These are phyloP conservation scores for Cladobotryum mycophilum DNA, from an alignment of 2,329 filamentous ascomycete genomes.

Conservation along the genomic window DNA sequence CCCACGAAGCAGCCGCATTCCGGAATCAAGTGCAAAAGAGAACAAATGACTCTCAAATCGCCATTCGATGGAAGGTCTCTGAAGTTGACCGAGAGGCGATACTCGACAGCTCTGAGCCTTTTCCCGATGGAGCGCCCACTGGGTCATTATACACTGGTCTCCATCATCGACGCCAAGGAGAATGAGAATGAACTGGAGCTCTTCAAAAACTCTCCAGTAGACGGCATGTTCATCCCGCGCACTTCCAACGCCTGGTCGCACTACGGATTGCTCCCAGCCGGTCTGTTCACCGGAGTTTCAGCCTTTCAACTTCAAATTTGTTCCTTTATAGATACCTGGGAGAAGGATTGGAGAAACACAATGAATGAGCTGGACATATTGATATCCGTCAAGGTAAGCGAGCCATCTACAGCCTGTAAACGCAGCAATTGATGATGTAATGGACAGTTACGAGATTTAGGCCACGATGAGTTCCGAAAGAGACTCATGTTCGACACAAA, in stretches of 20 bases:
- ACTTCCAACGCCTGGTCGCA: not conserved
- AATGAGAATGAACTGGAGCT: not conserved
- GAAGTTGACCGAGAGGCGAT: not conserved
- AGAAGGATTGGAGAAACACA: not conserved
- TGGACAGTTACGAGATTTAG: not conserved
- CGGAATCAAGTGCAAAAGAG: not conserved
- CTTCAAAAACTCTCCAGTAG: not conserved
- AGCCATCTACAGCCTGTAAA: not conserved
- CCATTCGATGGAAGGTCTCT: not conserved
- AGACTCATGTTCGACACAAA: not conserved
- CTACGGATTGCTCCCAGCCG: not conserved
- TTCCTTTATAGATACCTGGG: not conserved
- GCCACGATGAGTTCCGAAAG: not conserved
- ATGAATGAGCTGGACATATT: not conserved
- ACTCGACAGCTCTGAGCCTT: not conserved
- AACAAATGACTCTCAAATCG: not conserved
- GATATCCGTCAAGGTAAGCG: not conserved
- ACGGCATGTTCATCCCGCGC: too few species aligned
- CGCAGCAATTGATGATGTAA: too few species aligned
- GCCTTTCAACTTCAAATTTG: not conserved
- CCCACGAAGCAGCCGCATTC: not conserved
- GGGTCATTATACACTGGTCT: not conserved
- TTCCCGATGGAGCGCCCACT: not conserved
- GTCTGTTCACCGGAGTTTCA: not conserved
- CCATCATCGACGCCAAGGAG: not conserved